Evolutionary conservation across 164 flowering plant species (phyloP), one percentile per base, ranked within the genome.

Genomic region (Dillenia suffruticosa): DNA sequence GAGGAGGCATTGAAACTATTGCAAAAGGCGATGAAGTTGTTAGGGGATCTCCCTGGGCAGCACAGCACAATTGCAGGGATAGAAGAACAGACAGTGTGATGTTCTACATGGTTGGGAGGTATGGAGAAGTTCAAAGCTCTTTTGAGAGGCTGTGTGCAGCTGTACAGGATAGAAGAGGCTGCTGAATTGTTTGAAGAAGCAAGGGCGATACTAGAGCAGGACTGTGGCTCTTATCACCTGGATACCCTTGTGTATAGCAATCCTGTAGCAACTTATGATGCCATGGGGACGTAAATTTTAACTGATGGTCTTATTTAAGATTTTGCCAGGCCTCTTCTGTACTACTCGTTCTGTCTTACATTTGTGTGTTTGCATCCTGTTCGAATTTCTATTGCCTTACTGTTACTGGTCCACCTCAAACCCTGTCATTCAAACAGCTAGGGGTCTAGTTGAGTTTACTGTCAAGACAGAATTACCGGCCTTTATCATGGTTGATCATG

Each of bases 201-300:
- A 44, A 71, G 72, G 61, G 54, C 26, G 3, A 59, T 79, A 11
- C 49, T 79, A 57, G 80, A 79, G 52, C 60, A 65, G 60, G 76
- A 76, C 49, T 74, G 59, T 15, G 83, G 83, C 8, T 57, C 77
- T 12, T 70, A 54, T 64, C 76, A 79, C 59, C 15, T 58, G 26
- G 80, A 79, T 19, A 79, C 80, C 13, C 69, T 79, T 43, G 80
- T 79, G 5, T 76, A 63, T 58, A 74, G 78, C 78, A 79, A 76
- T 62, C 74, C 76, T 46, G 83, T 78, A 11, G 83, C 76, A 19
- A 72, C 83, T 51, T 79, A 79, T 65, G 83, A 79, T 72, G 83
- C 83, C 46, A 57, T 76, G 76, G 80, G 83, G 40, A 79, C 80
- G 80, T 79, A 50, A 63, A n/a, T 11, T n/a, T 47, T 63, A 22